Base-by-base conservation (phyloP, 306 rosid genomes). In the Elaeagnus macrophylla region DNA sequence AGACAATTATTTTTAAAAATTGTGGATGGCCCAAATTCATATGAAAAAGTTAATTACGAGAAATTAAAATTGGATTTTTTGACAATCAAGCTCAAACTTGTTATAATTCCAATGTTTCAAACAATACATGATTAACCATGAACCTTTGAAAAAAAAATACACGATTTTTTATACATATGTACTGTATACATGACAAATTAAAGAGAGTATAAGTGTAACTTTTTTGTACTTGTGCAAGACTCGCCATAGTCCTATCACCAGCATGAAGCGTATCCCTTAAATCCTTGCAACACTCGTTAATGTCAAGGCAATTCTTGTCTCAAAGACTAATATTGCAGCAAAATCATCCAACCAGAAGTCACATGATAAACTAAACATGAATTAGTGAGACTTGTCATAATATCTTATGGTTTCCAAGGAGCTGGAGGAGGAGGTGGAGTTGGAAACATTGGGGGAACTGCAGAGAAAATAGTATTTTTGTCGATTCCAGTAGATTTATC, bases 391-490 rank as follows among this genome's bases (percentile, higher is more conserved):
- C 47, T 57, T 20, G 12, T 43, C 32, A 16, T 12, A 16, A 47
- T 18, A 37, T 48, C 66, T 79, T 76, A 90, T 47, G 97, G 97
- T 68, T 77, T 90, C 97, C 97, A 90, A 35, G 97, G 97, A 32
- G 97, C 91, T 40, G 97, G 97, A 53, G 97, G 97, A n/a, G 97
- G 97, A 4, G 97, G 97, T 1, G 97, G 97, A 44, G 94, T 90
- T 20, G 97, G 97, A 59, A 90, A 90, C 97, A 90, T 86, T 1
- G 97, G 97, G 10, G 97, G 97, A 72, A 90, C 85, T 12, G 97
- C 90, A 6, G 94, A 83, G 86, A 90, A 90, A 56, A 90, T 65
- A 10, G 95, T 90, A 67, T 90, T 90, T 70, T 86, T 90, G 70
- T 90, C 97, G 38, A 90, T 79, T 7, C 78, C 65, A 12, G 67